A percentile compares a stretch with the other conserved stretches of the same genome.
These are phyloP conservation scores for Dendrobium catenatum DNA, from an alignment of 106 monocot genomes.

Conservation along the genomic window DNA sequence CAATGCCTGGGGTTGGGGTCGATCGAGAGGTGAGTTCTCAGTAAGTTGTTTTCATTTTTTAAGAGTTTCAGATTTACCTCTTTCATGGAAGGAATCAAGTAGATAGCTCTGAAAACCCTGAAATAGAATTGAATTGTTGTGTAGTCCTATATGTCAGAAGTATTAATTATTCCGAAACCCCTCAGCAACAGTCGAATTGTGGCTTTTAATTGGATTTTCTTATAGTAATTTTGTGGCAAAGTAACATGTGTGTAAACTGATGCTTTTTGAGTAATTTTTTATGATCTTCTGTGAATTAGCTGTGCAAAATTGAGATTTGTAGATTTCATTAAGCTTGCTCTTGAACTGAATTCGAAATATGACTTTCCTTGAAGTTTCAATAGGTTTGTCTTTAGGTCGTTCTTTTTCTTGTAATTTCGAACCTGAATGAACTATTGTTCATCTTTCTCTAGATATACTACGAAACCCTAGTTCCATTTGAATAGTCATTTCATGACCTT, in stretches of 20 bases:
- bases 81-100: neutral
- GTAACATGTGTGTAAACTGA: no score
- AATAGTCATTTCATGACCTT: no score
- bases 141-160: neutral
- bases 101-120: neutral
- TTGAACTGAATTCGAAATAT: neutral
- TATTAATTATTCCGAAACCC: neutral
- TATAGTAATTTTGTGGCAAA: neutral
- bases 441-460: no score
- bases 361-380: neutral
- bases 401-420: neutral
- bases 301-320: no score
- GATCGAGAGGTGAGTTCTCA: neutral
- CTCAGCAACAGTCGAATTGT: neutral
- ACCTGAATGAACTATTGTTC: neutral
- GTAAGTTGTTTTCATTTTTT: neutral
- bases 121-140: neutral
- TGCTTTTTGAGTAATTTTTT: no score
- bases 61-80: neutral
- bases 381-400: neutral
- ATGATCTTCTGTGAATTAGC: no score
- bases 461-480: no score
- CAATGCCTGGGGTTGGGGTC: neutral
- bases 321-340: no score
- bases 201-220: neutral